Conservation (phyloP, 176 grass and related monocot genomes). For the Oryza glaberrima region DNA sequence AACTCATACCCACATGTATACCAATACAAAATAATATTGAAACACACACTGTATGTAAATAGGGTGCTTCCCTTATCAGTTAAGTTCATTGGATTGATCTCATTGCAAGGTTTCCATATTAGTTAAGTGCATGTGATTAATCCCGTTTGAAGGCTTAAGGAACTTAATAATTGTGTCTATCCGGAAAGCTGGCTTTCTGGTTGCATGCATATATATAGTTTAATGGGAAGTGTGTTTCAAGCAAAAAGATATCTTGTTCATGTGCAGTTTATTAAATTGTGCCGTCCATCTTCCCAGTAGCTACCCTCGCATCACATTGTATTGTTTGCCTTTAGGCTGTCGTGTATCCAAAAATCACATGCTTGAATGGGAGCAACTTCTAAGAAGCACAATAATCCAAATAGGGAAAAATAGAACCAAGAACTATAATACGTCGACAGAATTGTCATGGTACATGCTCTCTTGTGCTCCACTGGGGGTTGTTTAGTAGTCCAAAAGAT, state of each 20-base stretch:
- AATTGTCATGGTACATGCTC: conserved; percentile 33
- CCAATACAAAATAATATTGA: conserved; percentile 6
- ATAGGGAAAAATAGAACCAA: conserved; percentile 1
- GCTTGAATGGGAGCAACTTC: conserved; percentile 20
- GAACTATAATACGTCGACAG: conserved; percentile 7
- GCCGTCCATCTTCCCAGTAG: conserved; percentile 27
- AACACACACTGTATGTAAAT: conserved; percentile 1
- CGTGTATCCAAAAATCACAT: conserved; percentile 47
- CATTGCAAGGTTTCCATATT: conserved; percentile 28
- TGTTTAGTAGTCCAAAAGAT: conserved; percentile 22
- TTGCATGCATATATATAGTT: conserved; percentile 15
- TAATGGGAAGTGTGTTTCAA: conserved; percentile 33
- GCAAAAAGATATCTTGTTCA: conserved; percentile 20
- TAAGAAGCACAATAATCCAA: conserved; percentile 22
- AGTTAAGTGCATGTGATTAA: conserved; percentile 35
- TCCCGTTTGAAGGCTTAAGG: background rate
- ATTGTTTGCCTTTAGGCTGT: conserved; percentile 47
- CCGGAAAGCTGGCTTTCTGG: conserved; percentile 7
- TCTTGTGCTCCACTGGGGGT: conserved; percentile 18
- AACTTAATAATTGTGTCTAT: conserved; percentile 31
- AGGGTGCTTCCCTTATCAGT: conserved; percentile 22
- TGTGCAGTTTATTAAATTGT: conserved; percentile 39
- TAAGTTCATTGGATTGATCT: conserved; percentile 21
- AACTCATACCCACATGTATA: background rate
- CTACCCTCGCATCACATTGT: conserved; percentile 34